Conservation (phyloP, 2,329 filamentous ascomycete species). For the Neofusicoccum parvum region DNA sequence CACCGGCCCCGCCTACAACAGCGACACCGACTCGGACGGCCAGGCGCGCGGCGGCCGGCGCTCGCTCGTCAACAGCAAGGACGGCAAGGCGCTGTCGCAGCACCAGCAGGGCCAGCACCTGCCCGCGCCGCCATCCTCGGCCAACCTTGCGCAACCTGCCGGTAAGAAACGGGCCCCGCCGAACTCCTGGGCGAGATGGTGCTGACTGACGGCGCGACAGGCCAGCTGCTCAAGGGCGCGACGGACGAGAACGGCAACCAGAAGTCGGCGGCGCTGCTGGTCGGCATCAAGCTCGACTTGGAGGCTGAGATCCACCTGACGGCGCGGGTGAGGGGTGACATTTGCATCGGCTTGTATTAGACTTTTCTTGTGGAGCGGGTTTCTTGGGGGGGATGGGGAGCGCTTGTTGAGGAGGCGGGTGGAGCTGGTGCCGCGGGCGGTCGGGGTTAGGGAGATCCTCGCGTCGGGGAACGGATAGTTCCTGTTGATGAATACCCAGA, state of each 20-base stretch:
- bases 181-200: no score
- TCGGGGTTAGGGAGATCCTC: no score
- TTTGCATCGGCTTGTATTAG: slow-evolving; percentile 61
- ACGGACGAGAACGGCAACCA: slow-evolving; percentile 60
- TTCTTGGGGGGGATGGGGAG: no score
- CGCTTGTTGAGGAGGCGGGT: neutral
- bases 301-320: slow-evolving; percentile 66
- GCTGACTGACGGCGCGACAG: slow-evolving; percentile 31
- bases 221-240: slow-evolving; percentile 59
- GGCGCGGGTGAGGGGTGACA: slow-evolving; percentile 62
- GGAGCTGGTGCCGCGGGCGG: neutral
- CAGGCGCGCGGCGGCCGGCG: slow-evolving; percentile 15
- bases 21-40: slow-evolving; percentile 17
- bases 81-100: neutral
- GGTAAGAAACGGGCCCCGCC: no score
- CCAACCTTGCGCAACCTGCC: slow-evolving; percentile 6
- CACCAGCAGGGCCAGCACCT: neutral
- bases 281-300: slow-evolving; percentile 65
- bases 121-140: neutral
- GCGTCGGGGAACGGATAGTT: neutral
- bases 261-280: slow-evolving; percentile 60
- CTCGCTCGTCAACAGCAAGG: slow-evolving; percentile 9
- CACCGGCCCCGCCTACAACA: slow-evolving; percentile 3
- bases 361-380: no score
- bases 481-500: neutral